Percentiles rank a stretch among this genome's conserved stretches.
Conservation (phyloP, 202 grass and related monocot species). For the Panicum hallii region DNA sequence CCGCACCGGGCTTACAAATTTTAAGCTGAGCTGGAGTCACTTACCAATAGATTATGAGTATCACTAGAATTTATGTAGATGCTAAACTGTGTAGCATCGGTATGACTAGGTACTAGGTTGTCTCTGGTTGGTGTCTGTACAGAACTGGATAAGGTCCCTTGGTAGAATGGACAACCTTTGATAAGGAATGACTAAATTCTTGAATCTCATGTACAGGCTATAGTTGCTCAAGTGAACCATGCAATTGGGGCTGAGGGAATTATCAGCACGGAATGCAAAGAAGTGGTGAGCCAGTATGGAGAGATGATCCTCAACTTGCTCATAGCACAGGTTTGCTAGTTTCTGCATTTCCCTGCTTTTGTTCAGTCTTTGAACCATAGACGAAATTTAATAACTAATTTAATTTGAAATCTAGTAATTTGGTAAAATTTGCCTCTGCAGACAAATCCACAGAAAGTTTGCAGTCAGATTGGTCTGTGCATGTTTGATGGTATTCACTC, state of each 20-base stretch:
- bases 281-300: slow-evolving; percentile 82
- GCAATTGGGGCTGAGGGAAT: slow-evolving; percentile 94
- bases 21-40: not conserved
- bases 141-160: too few relatives aligned
- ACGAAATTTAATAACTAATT: not conserved
- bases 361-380: not conserved
- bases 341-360: not conserved
- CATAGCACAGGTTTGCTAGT: slow-evolving; percentile 69
- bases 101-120: too few relatives aligned
- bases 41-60: not conserved
- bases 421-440: slow-evolving; percentile 46
- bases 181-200: slow-evolving; percentile 8
- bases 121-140: too few relatives aligned
- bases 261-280: slow-evolving; percentile 86
- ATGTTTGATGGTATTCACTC: slow-evolving; percentile 67
- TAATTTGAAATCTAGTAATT: not conserved
- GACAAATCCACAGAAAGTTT: slow-evolving; percentile 70
- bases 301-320: slow-evolving; percentile 86
- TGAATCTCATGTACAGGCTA: slow-evolving; percentile 49
- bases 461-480: slow-evolving; percentile 71
- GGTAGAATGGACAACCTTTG: too few relatives aligned
- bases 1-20: not conserved
- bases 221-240: slow-evolving; percentile 89
- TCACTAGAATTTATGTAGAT: not conserved
- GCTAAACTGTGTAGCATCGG: not conserved